These are phyloP conservation scores for Takashimella tepidaria DNA, from an alignment of 1,284 basidiomycete genomes.

Conservation along the genomic window DNA sequence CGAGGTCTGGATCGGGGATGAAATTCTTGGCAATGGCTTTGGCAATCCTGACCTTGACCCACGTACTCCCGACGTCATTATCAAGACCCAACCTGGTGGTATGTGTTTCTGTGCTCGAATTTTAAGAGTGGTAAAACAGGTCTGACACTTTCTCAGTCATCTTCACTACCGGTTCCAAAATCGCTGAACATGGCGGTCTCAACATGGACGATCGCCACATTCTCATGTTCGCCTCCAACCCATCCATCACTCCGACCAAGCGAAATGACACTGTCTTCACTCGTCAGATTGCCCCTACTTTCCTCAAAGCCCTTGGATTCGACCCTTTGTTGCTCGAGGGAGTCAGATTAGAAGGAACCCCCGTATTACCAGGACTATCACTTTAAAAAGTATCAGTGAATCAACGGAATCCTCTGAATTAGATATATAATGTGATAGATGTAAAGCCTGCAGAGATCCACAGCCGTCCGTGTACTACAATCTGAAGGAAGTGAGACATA, in stretches of 20 bases:
- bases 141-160: not conserved
- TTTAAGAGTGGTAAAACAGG: too few species aligned
- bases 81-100: constrained; percentile 1
- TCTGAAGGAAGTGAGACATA: too few species aligned
- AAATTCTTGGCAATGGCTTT: not conserved
- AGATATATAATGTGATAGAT: too few species aligned
- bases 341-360: not conserved
- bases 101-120: not conserved
- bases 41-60: not conserved
- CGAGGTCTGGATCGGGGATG: not conserved
- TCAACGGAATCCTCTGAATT: too few species aligned
- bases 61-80: not conserved
- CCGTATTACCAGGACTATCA: not conserved
- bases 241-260: not conserved
- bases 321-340: not conserved
- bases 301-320: constrained; percentile 1
- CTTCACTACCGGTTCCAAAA: not conserved
- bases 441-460: too few species aligned
- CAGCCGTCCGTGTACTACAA: too few species aligned
- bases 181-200: constrained; percentile 1
- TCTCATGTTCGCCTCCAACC: not conserved
- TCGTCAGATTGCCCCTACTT: constrained; percentile 1
- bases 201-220: not conserved
- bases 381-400: too few species aligned
- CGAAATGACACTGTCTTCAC: not conserved